These are phyloP conservation scores for Aspergillus sp. DNA, from an alignment of 2,329 filamentous ascomycete genomes.

Conservation along the genomic window DNA sequence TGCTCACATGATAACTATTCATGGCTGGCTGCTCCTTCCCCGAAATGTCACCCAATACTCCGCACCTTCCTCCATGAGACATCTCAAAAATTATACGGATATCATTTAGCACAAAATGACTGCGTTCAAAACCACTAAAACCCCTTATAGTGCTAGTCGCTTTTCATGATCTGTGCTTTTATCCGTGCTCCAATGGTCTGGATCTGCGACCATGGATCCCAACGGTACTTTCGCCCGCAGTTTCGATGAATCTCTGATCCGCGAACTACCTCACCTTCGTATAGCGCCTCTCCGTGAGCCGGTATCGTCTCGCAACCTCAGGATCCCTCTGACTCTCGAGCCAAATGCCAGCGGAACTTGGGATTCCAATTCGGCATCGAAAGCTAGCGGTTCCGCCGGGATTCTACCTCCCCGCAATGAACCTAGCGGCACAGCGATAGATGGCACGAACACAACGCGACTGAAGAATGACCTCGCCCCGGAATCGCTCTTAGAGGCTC, in stretches of 20 bases:
- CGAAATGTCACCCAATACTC: background rate
- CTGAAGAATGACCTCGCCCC: constrained; percentile 35
- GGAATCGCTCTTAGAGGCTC: constrained; percentile 36
- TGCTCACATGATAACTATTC: background rate
- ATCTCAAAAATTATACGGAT: background rate
- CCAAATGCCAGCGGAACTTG: constrained; percentile 39
- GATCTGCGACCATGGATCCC: constrained; percentile 30
- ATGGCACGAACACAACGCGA: constrained; percentile 36
- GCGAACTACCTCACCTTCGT: constrained; percentile 45
- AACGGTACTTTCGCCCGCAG: constrained; percentile 30
- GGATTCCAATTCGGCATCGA: constrained; percentile 31
- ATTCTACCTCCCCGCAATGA: constrained; percentile 38
- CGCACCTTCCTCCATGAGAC: background rate
- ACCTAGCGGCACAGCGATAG: constrained; percentile 29
- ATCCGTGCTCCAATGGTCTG: constrained; percentile 11
- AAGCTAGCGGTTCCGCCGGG: constrained; percentile 24
- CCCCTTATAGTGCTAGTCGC: constrained; percentile 2
- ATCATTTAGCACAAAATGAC: constrained; percentile 1
- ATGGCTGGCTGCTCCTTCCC: background rate
- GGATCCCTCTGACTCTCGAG: constrained; percentile 46
- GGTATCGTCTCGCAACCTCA: constrained; percentile 41
- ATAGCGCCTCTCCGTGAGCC: constrained; percentile 51
- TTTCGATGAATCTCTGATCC: constrained; percentile 43
- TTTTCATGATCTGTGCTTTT: constrained; percentile 10
- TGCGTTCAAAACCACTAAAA: background rate